These are phyloP conservation scores for Neurospora sp. DNA, from an alignment of 495 filamentous ascomycete genomes.

Conservation along the genomic window DNA sequence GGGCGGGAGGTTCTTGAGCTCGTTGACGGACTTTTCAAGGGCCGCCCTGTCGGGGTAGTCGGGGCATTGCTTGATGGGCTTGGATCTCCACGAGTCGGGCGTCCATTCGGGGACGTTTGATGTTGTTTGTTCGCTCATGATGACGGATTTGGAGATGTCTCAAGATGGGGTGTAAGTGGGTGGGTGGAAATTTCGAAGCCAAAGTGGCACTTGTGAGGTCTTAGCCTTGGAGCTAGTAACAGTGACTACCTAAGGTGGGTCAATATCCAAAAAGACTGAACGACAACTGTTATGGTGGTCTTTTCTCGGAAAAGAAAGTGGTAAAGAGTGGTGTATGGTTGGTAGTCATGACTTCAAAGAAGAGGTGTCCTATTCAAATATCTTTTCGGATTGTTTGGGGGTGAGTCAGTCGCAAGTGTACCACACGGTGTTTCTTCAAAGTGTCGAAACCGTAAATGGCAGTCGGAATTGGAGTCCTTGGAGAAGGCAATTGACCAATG, in stretches of 20 bases:
- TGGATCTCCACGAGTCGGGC: slow-evolving; percentile 71
- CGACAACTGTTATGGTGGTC: background rate
- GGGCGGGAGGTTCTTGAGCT: slow-evolving; percentile 72
- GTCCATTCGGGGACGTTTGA: slow-evolving; percentile 29
- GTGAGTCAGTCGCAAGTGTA: background rate
- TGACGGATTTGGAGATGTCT: background rate
- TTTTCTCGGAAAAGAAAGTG: background rate
- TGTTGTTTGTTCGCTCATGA: slow-evolving; percentile 6
- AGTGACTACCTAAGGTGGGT: background rate
- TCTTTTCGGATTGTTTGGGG: background rate
- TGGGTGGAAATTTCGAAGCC: background rate
- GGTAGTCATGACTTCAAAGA: background rate
- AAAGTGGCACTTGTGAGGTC: background rate
- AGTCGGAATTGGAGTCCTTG: background rate
- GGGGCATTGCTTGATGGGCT: slow-evolving; percentile 87
- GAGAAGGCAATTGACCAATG: background rate
- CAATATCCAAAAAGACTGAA: background rate
- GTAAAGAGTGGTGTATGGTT: background rate
- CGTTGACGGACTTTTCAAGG: slow-evolving; percentile 53
- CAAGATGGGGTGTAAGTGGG: background rate
- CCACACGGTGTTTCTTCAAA: background rate
- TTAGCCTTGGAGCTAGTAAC: background rate
- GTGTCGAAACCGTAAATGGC: background rate
- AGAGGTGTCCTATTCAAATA: background rate
- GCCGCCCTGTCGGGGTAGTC: slow-evolving; percentile 59